phyloP scores from a whole-genome alignment of 2,329 filamentous ascomycete genomes.

The Knoxdaviesia capensis region DNA sequence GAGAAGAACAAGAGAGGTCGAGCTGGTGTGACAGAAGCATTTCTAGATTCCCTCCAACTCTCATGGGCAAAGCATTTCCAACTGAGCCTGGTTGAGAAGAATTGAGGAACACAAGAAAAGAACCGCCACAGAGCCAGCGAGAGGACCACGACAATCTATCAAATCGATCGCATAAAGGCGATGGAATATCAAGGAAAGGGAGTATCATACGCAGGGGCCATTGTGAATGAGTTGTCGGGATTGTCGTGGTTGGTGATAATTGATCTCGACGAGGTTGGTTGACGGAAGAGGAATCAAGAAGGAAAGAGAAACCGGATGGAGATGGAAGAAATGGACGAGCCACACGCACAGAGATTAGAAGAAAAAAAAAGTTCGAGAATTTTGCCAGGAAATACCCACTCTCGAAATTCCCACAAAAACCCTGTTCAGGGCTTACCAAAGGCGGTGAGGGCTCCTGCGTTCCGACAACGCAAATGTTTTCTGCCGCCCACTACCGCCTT shows the following conservation, averaged over 20 bases:
- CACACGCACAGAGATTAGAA: neutral
- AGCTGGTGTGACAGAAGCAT: constrained; percentile 37
- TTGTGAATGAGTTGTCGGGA: constrained; percentile 16
- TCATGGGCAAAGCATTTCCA: constrained; percentile 7
- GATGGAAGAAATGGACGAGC: neutral
- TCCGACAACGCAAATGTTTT: constrained; percentile 5
- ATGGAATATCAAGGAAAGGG: constrained; percentile 11
- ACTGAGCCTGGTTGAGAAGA: constrained; percentile 14
- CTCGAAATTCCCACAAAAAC: no score
- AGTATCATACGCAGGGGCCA: constrained; percentile 35
- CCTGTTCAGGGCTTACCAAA: constrained; percentile 2
- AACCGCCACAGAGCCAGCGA: constrained; percentile 36
- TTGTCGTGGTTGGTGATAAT: constrained; percentile 8
- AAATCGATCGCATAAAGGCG: constrained; percentile 3
- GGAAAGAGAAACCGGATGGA: constrained; percentile 1
- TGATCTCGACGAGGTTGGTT: neutral
- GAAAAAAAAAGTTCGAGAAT: neutral
- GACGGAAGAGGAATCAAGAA: constrained; percentile 2
- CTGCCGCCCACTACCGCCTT: constrained; percentile 18
- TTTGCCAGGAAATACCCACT: neutral
- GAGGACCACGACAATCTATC: constrained; percentile 58
- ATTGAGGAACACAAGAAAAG: neutral
- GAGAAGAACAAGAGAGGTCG: constrained; percentile 50
- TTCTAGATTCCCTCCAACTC: no score
- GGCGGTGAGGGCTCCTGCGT: no score